phyloP scores from a whole-genome alignment of 2,329 filamentous ascomycete species.

The Fusarium avenaceum region DNA sequence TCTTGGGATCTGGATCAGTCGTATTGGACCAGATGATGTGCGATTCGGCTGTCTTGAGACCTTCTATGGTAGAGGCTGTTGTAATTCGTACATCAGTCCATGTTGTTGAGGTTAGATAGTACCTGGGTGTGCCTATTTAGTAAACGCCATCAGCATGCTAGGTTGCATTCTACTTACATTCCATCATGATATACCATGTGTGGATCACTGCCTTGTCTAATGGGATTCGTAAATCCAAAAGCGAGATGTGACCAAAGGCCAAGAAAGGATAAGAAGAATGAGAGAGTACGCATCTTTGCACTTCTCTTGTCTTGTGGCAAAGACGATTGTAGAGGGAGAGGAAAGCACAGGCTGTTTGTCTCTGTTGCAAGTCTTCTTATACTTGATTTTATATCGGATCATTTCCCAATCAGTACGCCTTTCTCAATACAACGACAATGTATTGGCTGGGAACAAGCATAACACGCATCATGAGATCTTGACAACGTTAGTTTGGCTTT shows the following conservation, averaged over 20 bases:
- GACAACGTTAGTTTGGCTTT: background rate
- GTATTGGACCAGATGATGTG: background rate
- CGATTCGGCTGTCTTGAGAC: constrained; percentile 6
- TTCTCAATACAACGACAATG: too few relatives aligned
- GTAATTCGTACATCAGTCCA: constrained; percentile 11
- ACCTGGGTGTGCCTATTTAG: background rate
- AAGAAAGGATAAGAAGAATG: background rate
- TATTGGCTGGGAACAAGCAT: too few relatives aligned
- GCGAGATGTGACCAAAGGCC: background rate
- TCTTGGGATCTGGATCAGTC: background rate
- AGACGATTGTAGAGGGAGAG: too few relatives aligned
- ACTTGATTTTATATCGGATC: background rate
- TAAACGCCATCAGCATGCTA: rapidly evolving
- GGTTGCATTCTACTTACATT: background rate
- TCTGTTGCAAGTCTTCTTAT: too few relatives aligned
- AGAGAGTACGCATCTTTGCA: background rate
- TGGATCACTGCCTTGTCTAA: constrained; percentile 5
- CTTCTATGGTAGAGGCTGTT: constrained; percentile 1
- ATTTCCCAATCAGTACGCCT: background rate
- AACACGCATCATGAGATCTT: too few relatives aligned
- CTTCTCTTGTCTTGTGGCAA: too few relatives aligned
- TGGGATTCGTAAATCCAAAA: constrained; percentile 6
- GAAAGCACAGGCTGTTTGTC: too few relatives aligned
- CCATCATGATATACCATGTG: constrained; percentile 7
- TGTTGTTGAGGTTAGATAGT: constrained; percentile 1